Percentiles rank a stretch among this genome's conserved stretches.
Evolutionary conservation across 2,329 filamentous ascomycete genomes (phyloP).

Genomic region (Monilinia vaccinii-corymbosi): DNA sequence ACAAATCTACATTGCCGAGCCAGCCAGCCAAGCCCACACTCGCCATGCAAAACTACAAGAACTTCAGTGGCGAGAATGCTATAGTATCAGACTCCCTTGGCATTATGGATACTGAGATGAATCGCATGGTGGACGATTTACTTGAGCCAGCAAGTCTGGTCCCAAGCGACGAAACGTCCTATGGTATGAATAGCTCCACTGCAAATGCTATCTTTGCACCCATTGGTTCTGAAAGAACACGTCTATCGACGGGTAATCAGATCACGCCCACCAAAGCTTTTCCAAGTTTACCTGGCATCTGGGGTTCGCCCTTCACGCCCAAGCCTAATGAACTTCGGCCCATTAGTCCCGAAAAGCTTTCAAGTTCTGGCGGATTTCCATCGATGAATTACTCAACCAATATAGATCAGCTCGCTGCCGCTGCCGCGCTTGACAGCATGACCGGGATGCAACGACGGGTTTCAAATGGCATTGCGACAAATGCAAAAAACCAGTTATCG

Average conservation of each 20-base stretch:
- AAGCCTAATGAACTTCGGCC: constrained; percentile 32
- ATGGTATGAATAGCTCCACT: constrained; percentile 45
- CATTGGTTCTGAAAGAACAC: constrained; percentile 27
- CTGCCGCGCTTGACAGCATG: constrained; percentile 21
- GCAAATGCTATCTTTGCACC: constrained; percentile 43
- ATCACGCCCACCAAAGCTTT: constrained; percentile 23
- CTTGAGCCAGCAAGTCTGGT: constrained; percentile 33
- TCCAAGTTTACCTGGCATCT: constrained; percentile 35
- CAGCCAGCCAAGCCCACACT: neutral
- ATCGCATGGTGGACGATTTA: constrained; percentile 49
- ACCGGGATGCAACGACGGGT: constrained; percentile 13
- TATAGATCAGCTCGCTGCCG: constrained; percentile 19
- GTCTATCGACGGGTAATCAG: constrained; percentile 29
- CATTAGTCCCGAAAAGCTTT: constrained; percentile 31
- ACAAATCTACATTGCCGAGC: neutral
- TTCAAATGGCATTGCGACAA: constrained; percentile 12
- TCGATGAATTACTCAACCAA: constrained; percentile 26
- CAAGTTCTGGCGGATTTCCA: constrained; percentile 25
- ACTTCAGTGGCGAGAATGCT: neutral
- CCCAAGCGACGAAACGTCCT: constrained; percentile 37
- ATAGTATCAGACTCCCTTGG: constrained; percentile 16
- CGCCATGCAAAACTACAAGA: neutral
- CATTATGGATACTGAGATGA: constrained; percentile 40
- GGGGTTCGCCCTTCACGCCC: constrained; percentile 36
- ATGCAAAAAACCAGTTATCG: constrained; percentile 5